Evolutionary conservation across 2,329 filamentous ascomycete genomes (phyloP), one percentile per base, ranked within the genome.

Genomic region (Alternaria gaisen): DNA sequence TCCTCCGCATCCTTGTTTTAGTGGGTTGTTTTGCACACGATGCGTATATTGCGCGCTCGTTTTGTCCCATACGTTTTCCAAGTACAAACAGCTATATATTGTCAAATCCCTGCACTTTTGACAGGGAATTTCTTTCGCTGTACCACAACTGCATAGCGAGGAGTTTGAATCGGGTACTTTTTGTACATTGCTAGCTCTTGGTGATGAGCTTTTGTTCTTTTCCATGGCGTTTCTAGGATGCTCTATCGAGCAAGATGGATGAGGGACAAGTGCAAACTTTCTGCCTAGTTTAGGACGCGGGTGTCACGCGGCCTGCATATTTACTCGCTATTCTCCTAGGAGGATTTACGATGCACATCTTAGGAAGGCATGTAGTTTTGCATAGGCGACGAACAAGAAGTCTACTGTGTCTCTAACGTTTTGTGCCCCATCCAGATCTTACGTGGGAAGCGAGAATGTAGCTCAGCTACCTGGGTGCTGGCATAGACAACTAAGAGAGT

Each of bases 131-230:
- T 56, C 32, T 44, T 50, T 47, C 52, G 56, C 63, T 67, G 64
- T 71, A 70, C 61, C 69, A 66, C 62, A 63, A 63, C 60, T 71
- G 72, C 71, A 76, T 76, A 76, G 73, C 73, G 73, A 69, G 73
- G 73, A 70, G 73, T 76, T 73, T 63, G 59, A n/a, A 12, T 46
- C 18, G 52, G 44, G 28, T 24, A 42, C 34, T 46, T 64, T 66
- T 51, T 67, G 59, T 65, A 67, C 60, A 64, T 64, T 61, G n/a
- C 55, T 51, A 65, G 65, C 63, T 70, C 67, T 65, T 62, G 62
- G 62, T 58, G 56, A 48, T 55, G 65, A 67, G 67, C 20, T 41
- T 57, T 24, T 34, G 40, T 40, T 32, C 61, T 51, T 60, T 50
- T 47, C 43, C 40, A 42, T 50, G 60, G 55, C 52, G 56, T 59